phyloP scores from a whole-genome alignment of 768 basidiomycete species.

The Vararia minispora region DNA sequence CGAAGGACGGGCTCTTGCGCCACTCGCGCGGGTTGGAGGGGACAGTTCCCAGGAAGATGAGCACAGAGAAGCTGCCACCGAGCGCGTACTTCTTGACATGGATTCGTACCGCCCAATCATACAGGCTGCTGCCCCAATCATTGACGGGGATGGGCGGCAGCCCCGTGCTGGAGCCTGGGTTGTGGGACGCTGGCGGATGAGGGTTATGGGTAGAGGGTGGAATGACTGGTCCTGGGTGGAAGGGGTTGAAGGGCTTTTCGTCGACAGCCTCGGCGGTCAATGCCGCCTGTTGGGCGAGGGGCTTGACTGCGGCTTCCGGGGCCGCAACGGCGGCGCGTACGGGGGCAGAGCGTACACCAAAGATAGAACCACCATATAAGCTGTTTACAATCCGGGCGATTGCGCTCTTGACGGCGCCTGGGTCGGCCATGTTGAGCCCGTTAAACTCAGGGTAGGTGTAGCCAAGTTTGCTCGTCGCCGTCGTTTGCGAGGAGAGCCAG shows the following conservation, averaged over 20 bases:
- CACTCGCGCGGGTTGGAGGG: conserved; percentile 28
- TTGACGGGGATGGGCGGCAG: neutral
- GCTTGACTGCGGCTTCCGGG: neutral
- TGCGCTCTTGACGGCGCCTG: conserved; percentile 18
- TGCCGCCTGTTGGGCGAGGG: neutral
- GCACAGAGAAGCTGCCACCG: conserved; percentile 30
- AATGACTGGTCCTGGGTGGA: too few relatives aligned
- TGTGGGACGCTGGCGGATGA: neutral
- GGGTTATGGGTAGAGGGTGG: too few relatives aligned
- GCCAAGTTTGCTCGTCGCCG: conserved; percentile 22
- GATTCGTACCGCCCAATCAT: conserved; percentile 34
- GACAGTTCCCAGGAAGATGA: conserved; percentile 35
- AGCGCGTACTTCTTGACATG: conserved; percentile 32
- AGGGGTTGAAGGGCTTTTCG: too few relatives aligned
- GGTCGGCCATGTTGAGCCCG: conserved; percentile 22
- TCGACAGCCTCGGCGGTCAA: too few relatives aligned
- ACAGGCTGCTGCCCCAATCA: neutral
- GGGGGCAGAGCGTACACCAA: neutral
- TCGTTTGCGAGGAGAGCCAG: conserved; percentile 27
- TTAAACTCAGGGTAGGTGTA: conserved; percentile 46
- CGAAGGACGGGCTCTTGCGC: conserved; percentile 24
- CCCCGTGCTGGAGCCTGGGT: neutral
- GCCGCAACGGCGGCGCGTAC: conserved; percentile 10
- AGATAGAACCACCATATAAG: conserved; percentile 21
- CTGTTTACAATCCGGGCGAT: conserved; percentile 25